Conservation (phyloP, 371 early-diverging fungal genomes). For the Smittium culicis region DNA sequence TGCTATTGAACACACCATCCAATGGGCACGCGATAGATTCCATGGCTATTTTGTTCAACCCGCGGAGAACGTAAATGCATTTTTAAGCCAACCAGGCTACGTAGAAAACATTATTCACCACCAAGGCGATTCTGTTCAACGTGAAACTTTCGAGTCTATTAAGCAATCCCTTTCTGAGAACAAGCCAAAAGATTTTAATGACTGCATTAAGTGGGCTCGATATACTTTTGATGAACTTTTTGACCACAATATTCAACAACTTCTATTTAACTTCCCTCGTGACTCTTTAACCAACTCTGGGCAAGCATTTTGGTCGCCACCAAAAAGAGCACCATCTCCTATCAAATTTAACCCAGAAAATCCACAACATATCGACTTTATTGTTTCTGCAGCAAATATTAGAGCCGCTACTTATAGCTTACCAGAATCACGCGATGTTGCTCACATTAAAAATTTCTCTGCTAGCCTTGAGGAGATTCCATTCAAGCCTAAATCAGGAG, state of each 20-base stretch:
- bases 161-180: slow-evolving; percentile 54
- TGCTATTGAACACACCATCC: slow-evolving; percentile 99
- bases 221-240: slow-evolving; percentile 82
- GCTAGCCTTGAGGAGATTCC: slow-evolving; percentile 61
- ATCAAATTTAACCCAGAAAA: slow-evolving; percentile 66
- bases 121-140: slow-evolving; percentile 40
- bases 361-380: slow-evolving; percentile 77
- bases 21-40: slow-evolving; percentile 98
- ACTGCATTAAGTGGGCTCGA: slow-evolving; percentile 89
- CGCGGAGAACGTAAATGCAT: slow-evolving; percentile 87
- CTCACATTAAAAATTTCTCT: slow-evolving; percentile 49
- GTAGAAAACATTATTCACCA: slow-evolving; percentile 66
- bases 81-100: slow-evolving; percentile 65
- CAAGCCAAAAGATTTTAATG: slow-evolving; percentile 70
- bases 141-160: slow-evolving; percentile 58
- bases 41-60: slow-evolving; percentile 86
- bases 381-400: slow-evolving; percentile 84
- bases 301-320: slow-evolving; percentile 97
- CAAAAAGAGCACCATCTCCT: slow-evolving; percentile 91
- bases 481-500: slow-evolving; percentile 81
- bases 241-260: slow-evolving; percentile 82
- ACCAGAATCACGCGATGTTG: slow-evolving; percentile 51
- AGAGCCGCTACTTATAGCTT: slow-evolving; percentile 92
- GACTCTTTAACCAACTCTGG: slow-evolving; percentile 90
- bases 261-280: slow-evolving; percentile 89